Evolutionary conservation across 768 basidiomycete species (phyloP), one percentile per base, ranked within the genome.

Genomic region (Collybiopsis luxurians): DNA sequence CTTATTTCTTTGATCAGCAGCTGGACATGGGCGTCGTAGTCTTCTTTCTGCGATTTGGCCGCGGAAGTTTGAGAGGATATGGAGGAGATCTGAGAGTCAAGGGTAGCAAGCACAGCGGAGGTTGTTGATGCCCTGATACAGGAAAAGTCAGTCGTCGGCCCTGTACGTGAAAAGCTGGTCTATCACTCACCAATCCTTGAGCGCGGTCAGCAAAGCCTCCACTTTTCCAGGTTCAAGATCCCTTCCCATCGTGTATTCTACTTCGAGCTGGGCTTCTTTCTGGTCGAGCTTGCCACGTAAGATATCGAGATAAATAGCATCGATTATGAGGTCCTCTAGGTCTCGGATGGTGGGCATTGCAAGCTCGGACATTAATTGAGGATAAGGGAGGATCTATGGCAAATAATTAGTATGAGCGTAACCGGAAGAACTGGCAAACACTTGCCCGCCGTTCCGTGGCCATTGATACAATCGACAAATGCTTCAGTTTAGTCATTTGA

Each of bases 301-400:
- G 38, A 97, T 76, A 68, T 92, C 90, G 39, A 91, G 84, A 72
- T 98, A 98, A 70, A 98, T 95, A 11, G 90, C 90, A 65, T 98
- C 95, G 69, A 99, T 98, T 67, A 98, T 91, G 61, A 98, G 84
- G 71, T 98, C 95, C 70, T 99, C 96, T 2, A 99, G 85, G 56
- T 90, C 90, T 53, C 95, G 87, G 57, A 95, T 84, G 4, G 83
- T 86, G 2, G 85, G 78, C 70, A 96, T 80, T 48, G 92, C 82
- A 19, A 99, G 81, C 2, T 80, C 75, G 50, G 81, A 67, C 6
- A 92, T 81, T 1, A 98, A 81, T 34, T 80, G 73, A 10, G 84
- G 69, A 70, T 98, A 98, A 0, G 92, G 85, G 2, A 98, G 82
- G 63, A 92, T 90, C 94, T 90, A 63, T 53, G 23, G 50, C 17